Conservation (phyloP, 495 filamentous ascomycete species). For the Aspergillus bertholletiae region DNA sequence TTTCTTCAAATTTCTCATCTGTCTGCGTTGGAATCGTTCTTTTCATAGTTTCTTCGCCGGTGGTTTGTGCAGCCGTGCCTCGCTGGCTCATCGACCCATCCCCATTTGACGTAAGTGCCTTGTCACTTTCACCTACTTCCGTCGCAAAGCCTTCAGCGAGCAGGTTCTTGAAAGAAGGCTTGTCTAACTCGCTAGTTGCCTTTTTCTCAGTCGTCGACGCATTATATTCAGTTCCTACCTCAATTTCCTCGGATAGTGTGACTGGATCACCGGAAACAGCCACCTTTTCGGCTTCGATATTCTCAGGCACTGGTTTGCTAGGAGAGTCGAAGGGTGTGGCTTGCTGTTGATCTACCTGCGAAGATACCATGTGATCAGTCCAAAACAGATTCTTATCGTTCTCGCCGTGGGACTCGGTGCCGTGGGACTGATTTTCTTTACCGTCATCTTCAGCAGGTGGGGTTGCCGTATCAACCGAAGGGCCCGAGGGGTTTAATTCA, state of each 20-base stretch:
- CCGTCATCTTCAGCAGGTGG: conserved; percentile 46
- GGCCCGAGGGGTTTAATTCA: conserved; percentile 25
- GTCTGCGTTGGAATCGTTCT: neutral
- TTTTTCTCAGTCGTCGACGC: neutral
- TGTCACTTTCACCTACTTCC: neutral
- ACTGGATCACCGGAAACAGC: conserved; percentile 18
- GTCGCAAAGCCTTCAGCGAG: conserved; percentile 1
- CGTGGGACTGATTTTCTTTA: conserved; percentile 50
- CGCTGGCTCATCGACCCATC: neutral
- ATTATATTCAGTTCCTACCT: neutral
- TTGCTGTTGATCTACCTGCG: conserved; percentile 46
- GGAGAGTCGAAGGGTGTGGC: conserved; percentile 36
- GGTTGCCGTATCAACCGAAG: conserved; percentile 29
- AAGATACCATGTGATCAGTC: conserved; percentile 50
- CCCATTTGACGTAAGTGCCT: neutral
- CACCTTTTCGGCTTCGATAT: conserved; percentile 7
- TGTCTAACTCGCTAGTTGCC: neutral
- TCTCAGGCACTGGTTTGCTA: conserved; percentile 35
- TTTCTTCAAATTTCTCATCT: neutral
- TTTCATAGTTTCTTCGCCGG: neutral
- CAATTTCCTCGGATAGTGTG: neutral
- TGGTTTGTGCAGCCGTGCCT: neutral
- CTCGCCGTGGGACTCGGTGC: conserved; percentile 32
- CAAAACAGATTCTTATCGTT: conserved; percentile 40
- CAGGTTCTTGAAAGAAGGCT: neutral